Evolutionary conservation across 805 yeast genomes (phyloP).

Genomic region (Candida pseudoglaebosa): DNA sequence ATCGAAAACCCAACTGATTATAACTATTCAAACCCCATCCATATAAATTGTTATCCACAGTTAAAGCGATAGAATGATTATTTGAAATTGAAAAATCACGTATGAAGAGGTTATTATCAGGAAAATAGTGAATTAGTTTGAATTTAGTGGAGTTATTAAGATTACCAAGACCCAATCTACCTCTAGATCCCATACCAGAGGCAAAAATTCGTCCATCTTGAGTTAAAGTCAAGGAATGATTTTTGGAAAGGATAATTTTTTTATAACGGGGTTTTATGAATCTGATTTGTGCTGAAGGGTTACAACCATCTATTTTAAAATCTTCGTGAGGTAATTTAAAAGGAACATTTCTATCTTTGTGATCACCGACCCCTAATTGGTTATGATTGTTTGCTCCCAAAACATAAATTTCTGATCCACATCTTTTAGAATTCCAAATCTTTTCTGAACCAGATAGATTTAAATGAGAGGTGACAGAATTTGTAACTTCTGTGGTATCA

Average conservation of each 20-base stretch:
- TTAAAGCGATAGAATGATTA: constrained; percentile 63
- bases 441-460: neutral
- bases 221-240: constrained; percentile 61
- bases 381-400: constrained; percentile 62
- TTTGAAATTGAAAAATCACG: constrained; percentile 49
- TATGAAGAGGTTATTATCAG: constrained; percentile 17
- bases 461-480: neutral
- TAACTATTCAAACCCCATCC: constrained; percentile 77
- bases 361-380: constrained; percentile 64
- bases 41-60: constrained; percentile 50
- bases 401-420: constrained; percentile 57
- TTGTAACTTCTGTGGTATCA: no score
- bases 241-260: constrained; percentile 53
- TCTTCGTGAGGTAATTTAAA: constrained; percentile 32
- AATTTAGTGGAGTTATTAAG: constrained; percentile 40
- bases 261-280: constrained; percentile 41
- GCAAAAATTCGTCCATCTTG: constrained; percentile 51
- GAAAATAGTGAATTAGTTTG: constrained; percentile 37
- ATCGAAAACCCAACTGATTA: constrained; percentile 59
- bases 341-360: constrained; percentile 43
- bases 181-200: constrained; percentile 67
- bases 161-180: constrained; percentile 63
- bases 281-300: constrained; percentile 10
- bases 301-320: constrained; percentile 14
- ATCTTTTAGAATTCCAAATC: constrained; percentile 38